phyloP scores from a whole-genome alignment of 2,329 filamentous ascomycete species.

The Claviceps cyperi region DNA sequence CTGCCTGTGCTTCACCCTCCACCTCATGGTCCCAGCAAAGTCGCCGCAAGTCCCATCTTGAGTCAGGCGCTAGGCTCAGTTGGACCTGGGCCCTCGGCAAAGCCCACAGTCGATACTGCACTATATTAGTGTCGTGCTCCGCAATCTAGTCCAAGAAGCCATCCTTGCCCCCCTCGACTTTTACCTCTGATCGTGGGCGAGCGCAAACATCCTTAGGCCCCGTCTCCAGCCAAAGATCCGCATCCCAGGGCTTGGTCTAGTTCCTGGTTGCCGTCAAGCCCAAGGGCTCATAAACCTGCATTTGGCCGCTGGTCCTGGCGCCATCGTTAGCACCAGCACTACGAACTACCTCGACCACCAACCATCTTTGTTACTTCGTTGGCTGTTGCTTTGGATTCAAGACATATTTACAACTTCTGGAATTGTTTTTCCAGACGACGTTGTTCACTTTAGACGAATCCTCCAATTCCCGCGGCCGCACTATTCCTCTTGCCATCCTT shows the following conservation, averaged over 20 bases:
- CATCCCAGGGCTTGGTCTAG: conserved; percentile 8
- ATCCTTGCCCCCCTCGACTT: conserved; percentile 12
- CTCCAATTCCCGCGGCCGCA: too few relatives aligned
- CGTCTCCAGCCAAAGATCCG: conserved; percentile 10
- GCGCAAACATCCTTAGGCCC: conserved; percentile 11
- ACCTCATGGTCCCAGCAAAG: background rate
- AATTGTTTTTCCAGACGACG: background rate
- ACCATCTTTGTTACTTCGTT: background rate
- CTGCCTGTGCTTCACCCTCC: background rate
- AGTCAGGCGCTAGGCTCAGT: conserved; percentile 22
- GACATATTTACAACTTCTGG: background rate
- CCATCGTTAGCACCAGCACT: conserved; percentile 4
- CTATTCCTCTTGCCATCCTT: too few relatives aligned
- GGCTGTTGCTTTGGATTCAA: background rate
- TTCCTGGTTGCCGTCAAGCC: conserved; percentile 7
- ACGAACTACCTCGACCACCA: background rate
- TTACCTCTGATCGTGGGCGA: conserved; percentile 12
- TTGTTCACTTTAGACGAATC: too few relatives aligned
- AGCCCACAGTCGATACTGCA: conserved; percentile 18
- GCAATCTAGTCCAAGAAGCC: conserved; percentile 19
- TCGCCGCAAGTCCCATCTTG: conserved; percentile 10
- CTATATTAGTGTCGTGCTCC: conserved; percentile 27
- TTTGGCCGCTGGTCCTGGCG: conserved; percentile 4
- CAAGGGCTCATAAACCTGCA: conserved; percentile 4
- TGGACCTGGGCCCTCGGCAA: conserved; percentile 20